These are phyloP conservation scores for Eutypella sp. DNA, from an alignment of 2,329 filamentous ascomycete species.

Conservation along the genomic window DNA sequence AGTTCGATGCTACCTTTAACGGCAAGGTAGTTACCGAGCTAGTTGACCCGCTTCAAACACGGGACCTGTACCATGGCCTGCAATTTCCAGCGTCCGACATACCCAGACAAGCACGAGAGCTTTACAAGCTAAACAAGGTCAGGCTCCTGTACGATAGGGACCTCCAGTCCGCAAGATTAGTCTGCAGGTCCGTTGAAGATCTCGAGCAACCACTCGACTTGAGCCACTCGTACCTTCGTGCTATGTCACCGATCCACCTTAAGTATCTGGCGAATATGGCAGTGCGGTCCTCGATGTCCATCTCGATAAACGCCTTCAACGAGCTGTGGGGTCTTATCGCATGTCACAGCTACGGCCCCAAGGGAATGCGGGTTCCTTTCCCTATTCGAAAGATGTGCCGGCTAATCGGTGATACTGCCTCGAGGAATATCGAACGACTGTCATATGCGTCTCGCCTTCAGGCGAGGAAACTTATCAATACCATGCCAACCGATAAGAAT, in stretches of 20 bases:
- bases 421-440: conserved; percentile 79
- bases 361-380: conserved; percentile 86
- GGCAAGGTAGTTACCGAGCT: conserved; percentile 84
- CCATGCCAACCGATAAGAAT: conserved; percentile 72
- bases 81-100: conserved; percentile 88
- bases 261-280: conserved; percentile 88
- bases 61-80: conserved; percentile 80
- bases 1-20: conserved; percentile 79
- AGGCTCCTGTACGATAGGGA: conserved; percentile 83
- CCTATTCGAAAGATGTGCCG: conserved; percentile 91
- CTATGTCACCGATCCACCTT: conserved; percentile 85
- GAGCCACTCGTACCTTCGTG: conserved; percentile 77
- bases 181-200: conserved; percentile 72
- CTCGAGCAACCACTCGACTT: conserved; percentile 73
- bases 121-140: conserved; percentile 88
- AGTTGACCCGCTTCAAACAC: conserved; percentile 72
- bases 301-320: conserved; percentile 81
- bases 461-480: conserved; percentile 83
- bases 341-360: conserved; percentile 72
- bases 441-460: conserved; percentile 83
- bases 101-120: conserved; percentile 76
- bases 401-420: conserved; percentile 78
- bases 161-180: conserved; percentile 70
- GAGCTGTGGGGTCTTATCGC: conserved; percentile 86
- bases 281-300: conserved; percentile 90